Conservation (phyloP, 2,329 filamentous ascomycete species). For the Dactylonectria macrodidyma region DNA sequence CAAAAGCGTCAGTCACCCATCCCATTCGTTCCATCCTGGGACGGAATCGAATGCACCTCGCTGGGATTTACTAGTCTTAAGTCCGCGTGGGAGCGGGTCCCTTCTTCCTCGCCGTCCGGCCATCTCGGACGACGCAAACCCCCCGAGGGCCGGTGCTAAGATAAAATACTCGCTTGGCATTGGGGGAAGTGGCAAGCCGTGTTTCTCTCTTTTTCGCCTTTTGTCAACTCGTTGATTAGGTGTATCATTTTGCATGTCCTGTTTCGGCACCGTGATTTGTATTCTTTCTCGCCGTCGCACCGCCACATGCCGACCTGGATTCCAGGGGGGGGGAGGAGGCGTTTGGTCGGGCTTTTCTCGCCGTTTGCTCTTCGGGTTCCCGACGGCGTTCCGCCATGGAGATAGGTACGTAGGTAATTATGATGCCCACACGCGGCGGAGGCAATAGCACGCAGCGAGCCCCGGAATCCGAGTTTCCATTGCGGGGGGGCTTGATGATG, state of each 20-base stretch:
- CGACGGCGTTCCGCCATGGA: neutral
- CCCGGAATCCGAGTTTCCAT: conserved; percentile 2
- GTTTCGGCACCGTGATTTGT: neutral
- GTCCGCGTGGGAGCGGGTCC: conserved; percentile 41
- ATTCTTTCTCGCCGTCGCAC: neutral
- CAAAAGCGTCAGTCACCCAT: neutral
- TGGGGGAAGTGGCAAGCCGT: neutral
- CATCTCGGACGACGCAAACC: conserved; percentile 37
- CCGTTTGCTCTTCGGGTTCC: neutral
- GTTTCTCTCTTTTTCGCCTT: neutral
- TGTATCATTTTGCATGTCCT: neutral
- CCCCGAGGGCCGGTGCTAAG: conserved; percentile 36
- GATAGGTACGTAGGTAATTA: neutral
- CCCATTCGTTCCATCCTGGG: too few species aligned
- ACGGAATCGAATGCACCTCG: conserved; percentile 25
- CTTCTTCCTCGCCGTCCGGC: conserved; percentile 29
- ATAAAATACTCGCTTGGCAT: conserved; percentile 30
- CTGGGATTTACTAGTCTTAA: conserved; percentile 45
- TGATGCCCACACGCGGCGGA: neutral
- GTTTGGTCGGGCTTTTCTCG: neutral
- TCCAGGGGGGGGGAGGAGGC: neutral
- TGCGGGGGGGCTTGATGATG: neutral
- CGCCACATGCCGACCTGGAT: neutral
- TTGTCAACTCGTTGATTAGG: neutral
- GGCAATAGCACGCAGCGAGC: neutral